Conservation (phyloP, 768 basidiomycete genomes). For the Kwoniella bestiolae region DNA sequence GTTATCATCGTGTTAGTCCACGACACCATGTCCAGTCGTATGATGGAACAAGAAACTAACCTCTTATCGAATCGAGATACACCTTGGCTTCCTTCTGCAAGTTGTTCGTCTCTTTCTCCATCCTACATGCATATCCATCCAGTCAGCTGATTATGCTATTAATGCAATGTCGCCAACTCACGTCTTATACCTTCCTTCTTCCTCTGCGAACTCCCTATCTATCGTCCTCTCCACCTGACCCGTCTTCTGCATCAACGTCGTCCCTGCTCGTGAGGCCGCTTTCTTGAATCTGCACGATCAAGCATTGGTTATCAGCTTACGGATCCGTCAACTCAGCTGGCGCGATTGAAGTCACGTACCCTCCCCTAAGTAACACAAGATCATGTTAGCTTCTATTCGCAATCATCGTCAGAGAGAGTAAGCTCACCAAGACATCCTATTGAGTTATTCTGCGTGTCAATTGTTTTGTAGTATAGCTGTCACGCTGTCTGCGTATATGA, state of each 20-base stretch:
- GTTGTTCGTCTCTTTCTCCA: slow-evolving; percentile 92
- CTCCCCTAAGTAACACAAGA: slow-evolving; percentile 17
- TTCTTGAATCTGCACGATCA: slow-evolving; percentile 90
- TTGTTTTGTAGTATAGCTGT: too few relatives aligned
- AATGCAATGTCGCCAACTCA: too few relatives aligned
- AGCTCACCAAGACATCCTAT: slow-evolving; percentile 42
- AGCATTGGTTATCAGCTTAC: too few relatives aligned
- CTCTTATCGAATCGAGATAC: slow-evolving; percentile 92
- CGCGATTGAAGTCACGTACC: slow-evolving; percentile 13
- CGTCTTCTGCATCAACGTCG: slow-evolving; percentile 95
- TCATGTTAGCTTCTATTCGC: slow-evolving; percentile 14
- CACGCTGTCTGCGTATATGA: too few relatives aligned
- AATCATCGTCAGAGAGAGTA: not conserved
- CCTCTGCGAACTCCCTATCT: slow-evolving; percentile 89
- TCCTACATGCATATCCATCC: slow-evolving; percentile 62
- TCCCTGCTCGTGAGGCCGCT: slow-evolving; percentile 86
- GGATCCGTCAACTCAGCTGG: too few relatives aligned
- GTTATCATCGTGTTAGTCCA: too few relatives aligned
- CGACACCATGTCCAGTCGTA: too few relatives aligned
- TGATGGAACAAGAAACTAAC: slow-evolving; percentile 65
- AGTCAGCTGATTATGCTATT: not conserved
- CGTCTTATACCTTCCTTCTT: slow-evolving; percentile 88
- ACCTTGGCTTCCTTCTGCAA: slow-evolving; percentile 95
- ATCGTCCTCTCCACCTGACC: slow-evolving; percentile 96
- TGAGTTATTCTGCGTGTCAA: not conserved